These are phyloP conservation scores for Pseudovirgaria hyperparasitica DNA, from an alignment of 2,329 filamentous ascomycete genomes.

Conservation along the genomic window DNA sequence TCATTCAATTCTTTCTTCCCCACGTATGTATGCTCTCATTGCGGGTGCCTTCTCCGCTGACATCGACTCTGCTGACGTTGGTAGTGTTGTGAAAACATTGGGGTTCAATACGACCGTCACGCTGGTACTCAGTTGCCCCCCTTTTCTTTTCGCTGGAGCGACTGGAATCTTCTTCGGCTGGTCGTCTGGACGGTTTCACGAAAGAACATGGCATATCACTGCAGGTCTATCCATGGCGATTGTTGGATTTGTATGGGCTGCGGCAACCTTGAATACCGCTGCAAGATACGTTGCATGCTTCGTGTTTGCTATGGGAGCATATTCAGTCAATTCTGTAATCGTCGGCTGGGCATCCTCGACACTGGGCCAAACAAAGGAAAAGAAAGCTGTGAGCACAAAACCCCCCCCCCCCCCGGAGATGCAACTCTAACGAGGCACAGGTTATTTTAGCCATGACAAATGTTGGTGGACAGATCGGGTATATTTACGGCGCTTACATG, in stretches of 20 bases:
- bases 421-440: conserved; percentile 2
- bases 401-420: neutral
- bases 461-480: conserved; percentile 15
- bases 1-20: conserved; percentile 22
- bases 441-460: conserved; percentile 18
- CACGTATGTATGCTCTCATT: conserved; percentile 3
- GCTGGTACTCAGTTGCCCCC: conserved; percentile 30
- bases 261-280: conserved; percentile 17
- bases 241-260: conserved; percentile 29
- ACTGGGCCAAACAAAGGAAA: conserved; percentile 16
- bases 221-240: conserved; percentile 29
- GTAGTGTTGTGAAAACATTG: conserved; percentile 21
- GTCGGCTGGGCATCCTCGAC: conserved; percentile 18
- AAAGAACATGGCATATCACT: conserved; percentile 39
- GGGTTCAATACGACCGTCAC: conserved; percentile 24
- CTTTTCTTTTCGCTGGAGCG: conserved; percentile 34
- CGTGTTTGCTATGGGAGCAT: conserved; percentile 17
- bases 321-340: conserved; percentile 18
- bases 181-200: conserved; percentile 36
- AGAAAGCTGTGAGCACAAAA: conserved; percentile 12
- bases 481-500: conserved; percentile 17
- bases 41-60: neutral
- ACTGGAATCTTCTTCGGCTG: conserved; percentile 36
- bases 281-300: conserved; percentile 22
- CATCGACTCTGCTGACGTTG: neutral